Conservation (phyloP, 805 yeast genomes). For the Ogataea parapolymorpha region DNA sequence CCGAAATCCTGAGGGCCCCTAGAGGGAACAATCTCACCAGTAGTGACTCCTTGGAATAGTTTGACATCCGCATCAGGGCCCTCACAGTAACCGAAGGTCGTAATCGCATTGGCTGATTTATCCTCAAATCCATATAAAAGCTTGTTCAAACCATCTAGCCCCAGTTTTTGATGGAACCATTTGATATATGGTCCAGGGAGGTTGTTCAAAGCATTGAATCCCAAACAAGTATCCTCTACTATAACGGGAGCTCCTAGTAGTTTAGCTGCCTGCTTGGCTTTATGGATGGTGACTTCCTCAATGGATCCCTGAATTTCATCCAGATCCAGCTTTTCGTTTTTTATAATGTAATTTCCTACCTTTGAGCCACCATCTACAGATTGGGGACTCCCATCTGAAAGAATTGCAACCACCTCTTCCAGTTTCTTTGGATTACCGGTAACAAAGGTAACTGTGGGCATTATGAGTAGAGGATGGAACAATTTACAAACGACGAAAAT, state of each 20-base stretch:
- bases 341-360: slow-evolving; percentile 51
- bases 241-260: slow-evolving; percentile 72
- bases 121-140: slow-evolving; percentile 80
- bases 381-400: slow-evolving; percentile 39
- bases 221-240: slow-evolving; percentile 93
- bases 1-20: slow-evolving; percentile 86
- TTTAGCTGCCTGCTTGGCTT: slow-evolving; percentile 70
- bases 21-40: slow-evolving; percentile 72
- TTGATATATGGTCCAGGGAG: slow-evolving; percentile 90
- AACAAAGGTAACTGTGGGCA: slow-evolving; percentile 34
- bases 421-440: slow-evolving; percentile 88
- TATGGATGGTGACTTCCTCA: slow-evolving; percentile 75
- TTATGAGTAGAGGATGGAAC: slow-evolving; percentile 1
- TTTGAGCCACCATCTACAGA: slow-evolving; percentile 28
- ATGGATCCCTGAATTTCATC: slow-evolving; percentile 91
- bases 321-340: slow-evolving; percentile 69
- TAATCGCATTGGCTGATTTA: slow-evolving; percentile 81
- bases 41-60: slow-evolving; percentile 80
- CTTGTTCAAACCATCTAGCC: slow-evolving; percentile 71
- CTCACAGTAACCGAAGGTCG: slow-evolving; percentile 89
- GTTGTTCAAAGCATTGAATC: slow-evolving; percentile 70
- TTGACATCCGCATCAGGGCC: slow-evolving; percentile 72
- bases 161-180: slow-evolving; percentile 82
- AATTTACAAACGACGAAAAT: neutral
- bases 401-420: slow-evolving; percentile 76